A percentile compares a stretch with the other conserved stretches of the same genome.
These are phyloP conservation scores for Beauveria australis DNA, from an alignment of 2,329 filamentous ascomycete species.

Conservation along the genomic window DNA sequence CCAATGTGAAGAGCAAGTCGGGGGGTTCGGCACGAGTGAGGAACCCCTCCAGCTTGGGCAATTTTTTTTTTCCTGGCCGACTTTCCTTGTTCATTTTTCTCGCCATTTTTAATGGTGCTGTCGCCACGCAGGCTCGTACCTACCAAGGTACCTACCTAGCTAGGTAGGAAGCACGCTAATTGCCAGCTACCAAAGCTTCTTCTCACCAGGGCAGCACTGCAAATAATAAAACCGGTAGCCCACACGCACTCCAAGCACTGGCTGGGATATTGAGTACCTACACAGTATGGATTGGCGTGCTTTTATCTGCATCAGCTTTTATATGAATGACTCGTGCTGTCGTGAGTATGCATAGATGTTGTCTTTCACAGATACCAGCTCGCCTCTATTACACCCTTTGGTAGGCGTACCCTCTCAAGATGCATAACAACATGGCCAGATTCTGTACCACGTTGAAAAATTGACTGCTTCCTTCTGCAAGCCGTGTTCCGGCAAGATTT, in stretches of 20 bases:
- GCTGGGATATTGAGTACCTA: no score
- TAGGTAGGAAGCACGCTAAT: no score
- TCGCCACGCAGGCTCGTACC: no score
- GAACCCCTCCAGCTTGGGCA: constrained; percentile 3
- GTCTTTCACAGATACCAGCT: not conserved
- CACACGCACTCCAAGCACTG: not conserved
- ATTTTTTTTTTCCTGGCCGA: not conserved
- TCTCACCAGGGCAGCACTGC: not conserved
- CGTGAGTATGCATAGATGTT: not conserved
- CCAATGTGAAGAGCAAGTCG: constrained; percentile 10
- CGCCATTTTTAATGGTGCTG: no score
- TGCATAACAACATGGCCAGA: not conserved
- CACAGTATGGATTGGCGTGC: no score
- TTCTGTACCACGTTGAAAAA: not conserved
- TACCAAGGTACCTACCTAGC: no score
- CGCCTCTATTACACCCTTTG: not conserved
- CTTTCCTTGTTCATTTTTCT: not conserved
- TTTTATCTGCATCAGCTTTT: no score
- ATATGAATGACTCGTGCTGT: not conserved
- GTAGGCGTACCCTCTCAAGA: not conserved
- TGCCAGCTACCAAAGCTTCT: no score
- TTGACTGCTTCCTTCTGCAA: not conserved
- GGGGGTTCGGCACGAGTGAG: not conserved
- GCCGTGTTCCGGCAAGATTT: not conserved
- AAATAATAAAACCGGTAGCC: not conserved